Evolutionary conservation across 2,329 filamentous ascomycete genomes (phyloP), one percentile per base, ranked within the genome.

Genomic region (Ophiosphaerella korrae): DNA sequence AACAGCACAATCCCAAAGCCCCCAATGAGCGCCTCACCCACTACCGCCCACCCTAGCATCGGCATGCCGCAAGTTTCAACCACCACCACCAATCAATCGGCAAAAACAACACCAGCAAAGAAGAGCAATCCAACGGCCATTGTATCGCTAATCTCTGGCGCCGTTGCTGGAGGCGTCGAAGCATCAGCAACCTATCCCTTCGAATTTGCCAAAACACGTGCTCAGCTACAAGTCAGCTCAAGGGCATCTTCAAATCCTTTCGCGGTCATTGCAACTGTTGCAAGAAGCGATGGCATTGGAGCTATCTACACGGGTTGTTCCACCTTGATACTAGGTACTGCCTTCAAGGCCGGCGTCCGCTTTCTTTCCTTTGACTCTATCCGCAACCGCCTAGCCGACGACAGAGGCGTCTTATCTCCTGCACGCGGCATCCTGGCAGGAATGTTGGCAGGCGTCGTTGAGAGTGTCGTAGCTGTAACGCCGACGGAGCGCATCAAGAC

Each of bases 91-190:
- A n/a, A 32, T 13, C 29, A 14, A n/a, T 11, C 12, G 18, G 18
- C 37, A 24, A 43, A 47, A 24, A 16, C 14, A n/a, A 12, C 35
- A 8, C 2, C 45, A 16, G 18, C 35, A 21, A 54, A 50, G 8
- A 46, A 51, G 12, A 48, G 26, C 2, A 21, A 21, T 21, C 48
- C 42, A 5, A 53, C 55, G 8, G 45, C 54, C 4, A 26, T 51
- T 1, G 46, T 63, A 7, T 83, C 80, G 0, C 66, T 84, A 1
- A 57, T 80, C 13, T 72, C 82, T 1, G 82, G 82, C 21, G 80
- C 77, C 14, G 58, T 81, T 9, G 82, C 80, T 5, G 82, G 82
- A 11, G 79, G 74, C n/a, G 70, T 82, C 7, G 82, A 84, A 63
- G 80, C 81, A 4, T 73, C 77, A 3, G 68, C 76, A 16, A 84